Evolutionary conservation across 345 rosid genomes (phyloP).

Genomic region (Nephelium lappaceum): DNA sequence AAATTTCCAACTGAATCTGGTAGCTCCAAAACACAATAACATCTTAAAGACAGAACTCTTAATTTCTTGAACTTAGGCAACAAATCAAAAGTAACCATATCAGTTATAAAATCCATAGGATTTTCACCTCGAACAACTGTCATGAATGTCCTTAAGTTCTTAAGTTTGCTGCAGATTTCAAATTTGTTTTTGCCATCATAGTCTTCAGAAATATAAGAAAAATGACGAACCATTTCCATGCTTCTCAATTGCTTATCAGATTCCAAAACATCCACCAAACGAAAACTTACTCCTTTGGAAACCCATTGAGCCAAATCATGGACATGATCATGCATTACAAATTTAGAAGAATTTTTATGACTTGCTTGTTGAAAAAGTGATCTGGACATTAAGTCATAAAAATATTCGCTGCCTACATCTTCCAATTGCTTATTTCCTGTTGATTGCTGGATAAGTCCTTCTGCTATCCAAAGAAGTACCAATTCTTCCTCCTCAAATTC

Average conservation of each 20-base stretch:
- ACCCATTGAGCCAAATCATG: background rate
- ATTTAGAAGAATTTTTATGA: background rate
- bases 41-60: background rate
- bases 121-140: background rate
- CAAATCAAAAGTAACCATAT: no score
- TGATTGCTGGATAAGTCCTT: conserved; percentile 17
- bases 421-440: no score
- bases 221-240: background rate
- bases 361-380: no score
- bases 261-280: background rate
- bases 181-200: background rate
- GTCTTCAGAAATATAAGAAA: background rate
- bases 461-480: conserved; percentile 25
- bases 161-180: background rate
- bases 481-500: background rate
- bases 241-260: no score
- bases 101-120: background rate
- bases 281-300: background rate
- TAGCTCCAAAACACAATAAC: background rate
- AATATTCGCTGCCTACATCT: no score
- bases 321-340: conserved; percentile 23
- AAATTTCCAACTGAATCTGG: conserved; percentile 17
- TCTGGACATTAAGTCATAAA: no score
- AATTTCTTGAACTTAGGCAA: background rate
- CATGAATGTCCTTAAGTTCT: background rate